phyloP scores from a whole-genome alignment of 2,329 filamentous ascomycete genomes.

The Laburnicola sp. region DNA sequence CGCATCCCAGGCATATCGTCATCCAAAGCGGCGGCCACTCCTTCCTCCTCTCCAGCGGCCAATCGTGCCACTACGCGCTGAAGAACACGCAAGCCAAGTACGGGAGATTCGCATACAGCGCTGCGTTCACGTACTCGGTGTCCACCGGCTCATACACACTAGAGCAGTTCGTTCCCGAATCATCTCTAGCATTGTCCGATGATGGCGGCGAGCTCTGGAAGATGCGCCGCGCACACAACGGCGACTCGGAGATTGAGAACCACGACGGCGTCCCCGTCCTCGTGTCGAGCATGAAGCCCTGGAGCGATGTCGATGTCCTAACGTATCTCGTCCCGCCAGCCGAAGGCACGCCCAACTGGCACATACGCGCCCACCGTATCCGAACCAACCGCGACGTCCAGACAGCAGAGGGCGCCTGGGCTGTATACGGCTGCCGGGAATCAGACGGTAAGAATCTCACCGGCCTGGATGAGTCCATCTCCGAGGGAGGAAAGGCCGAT shows the following conservation, averaged over 20 bases:
- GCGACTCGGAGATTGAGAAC: constrained; percentile 63
- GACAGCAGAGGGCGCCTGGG: constrained; percentile 76
- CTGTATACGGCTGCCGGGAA: constrained; percentile 65
- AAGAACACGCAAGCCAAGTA: constrained; percentile 83
- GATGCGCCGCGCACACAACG: constrained; percentile 66
- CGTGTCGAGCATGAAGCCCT: constrained; percentile 71
- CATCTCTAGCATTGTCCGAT: constrained; percentile 74
- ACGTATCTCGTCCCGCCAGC: constrained; percentile 68
- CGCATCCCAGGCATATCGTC: constrained; percentile 73
- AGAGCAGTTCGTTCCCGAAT: constrained; percentile 75
- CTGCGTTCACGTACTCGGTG: constrained; percentile 75
- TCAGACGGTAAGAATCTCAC: constrained; percentile 61
- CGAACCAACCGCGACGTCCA: constrained; percentile 63
- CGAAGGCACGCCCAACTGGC: constrained; percentile 63
- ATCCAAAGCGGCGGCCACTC: constrained; percentile 72
- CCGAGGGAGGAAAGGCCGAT: constrained; percentile 45
- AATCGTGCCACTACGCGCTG: constrained; percentile 81
- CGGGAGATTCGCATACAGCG: constrained; percentile 76
- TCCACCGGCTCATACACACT: constrained; percentile 75
- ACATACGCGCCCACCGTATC: constrained; percentile 67
- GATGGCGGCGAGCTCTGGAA: constrained; percentile 81
- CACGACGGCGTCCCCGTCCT: constrained; percentile 61
- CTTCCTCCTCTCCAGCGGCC: constrained; percentile 71
- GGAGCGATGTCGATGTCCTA: constrained; percentile 66
- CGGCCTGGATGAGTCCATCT: constrained; percentile 40